These are phyloP conservation scores for Rhizopogon salebrosus DNA, from an alignment of 768 basidiomycete species.

Conservation along the genomic window DNA sequence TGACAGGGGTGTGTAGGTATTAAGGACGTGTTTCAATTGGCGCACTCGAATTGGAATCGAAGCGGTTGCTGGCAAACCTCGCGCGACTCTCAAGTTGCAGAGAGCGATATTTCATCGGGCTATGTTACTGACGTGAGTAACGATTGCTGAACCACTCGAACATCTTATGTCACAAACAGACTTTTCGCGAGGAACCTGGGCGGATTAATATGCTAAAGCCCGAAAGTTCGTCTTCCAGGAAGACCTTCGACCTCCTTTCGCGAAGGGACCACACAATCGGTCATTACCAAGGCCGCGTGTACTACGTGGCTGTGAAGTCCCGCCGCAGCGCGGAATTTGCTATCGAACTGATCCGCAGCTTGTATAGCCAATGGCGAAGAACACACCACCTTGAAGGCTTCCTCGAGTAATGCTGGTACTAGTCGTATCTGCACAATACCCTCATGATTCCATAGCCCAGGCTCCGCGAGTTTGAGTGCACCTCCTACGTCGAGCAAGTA, in stretches of 20 bases:
- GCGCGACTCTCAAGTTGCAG: slow-evolving; percentile 21
- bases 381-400: slow-evolving; percentile 29
- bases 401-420: slow-evolving; percentile 36
- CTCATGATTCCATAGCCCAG: slow-evolving; percentile 12
- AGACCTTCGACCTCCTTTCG: slow-evolving; percentile 34
- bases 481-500: slow-evolving; percentile 35
- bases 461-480: slow-evolving; percentile 27
- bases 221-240: slow-evolving; percentile 37
- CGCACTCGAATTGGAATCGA: slow-evolving; percentile 28
- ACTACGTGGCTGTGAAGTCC: slow-evolving; percentile 33
- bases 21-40: slow-evolving; percentile 30
- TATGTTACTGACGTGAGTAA: slow-evolving; percentile 31
- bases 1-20: slow-evolving; percentile 8
- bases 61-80: slow-evolving; percentile 28
- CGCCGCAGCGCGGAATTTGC: slow-evolving; percentile 5
- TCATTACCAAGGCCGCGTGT: slow-evolving; percentile 30
- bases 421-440: slow-evolving; percentile 11
- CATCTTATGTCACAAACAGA: slow-evolving; percentile 26
- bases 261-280: slow-evolving; percentile 19
- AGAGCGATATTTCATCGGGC: slow-evolving; percentile 24
- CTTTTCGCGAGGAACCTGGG: slow-evolving; percentile 38
- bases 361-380: slow-evolving; percentile 32
- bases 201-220: slow-evolving; percentile 32
- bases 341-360: slow-evolving; percentile 18
- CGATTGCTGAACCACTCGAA: slow-evolving; percentile 4